Percentiles rank a stretch among this genome's conserved stretches.
phyloP scores from a whole-genome alignment of 2,329 filamentous ascomycete species.

The Coccinonectria pachysandricola region DNA sequence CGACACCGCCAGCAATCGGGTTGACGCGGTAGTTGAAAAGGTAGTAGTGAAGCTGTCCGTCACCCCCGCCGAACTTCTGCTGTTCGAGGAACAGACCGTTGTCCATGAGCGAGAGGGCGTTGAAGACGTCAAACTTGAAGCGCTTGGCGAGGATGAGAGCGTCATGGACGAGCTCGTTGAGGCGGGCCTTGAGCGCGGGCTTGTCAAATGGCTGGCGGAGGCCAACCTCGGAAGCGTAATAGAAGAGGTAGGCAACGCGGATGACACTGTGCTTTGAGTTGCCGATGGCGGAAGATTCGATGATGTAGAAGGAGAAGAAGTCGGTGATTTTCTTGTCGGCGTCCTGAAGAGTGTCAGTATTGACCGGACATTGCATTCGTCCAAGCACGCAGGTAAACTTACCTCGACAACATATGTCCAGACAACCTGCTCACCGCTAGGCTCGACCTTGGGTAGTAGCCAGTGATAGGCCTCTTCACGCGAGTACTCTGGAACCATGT shows the following conservation, averaged over 20 bases:
- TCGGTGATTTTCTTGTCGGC: conserved; percentile 77
- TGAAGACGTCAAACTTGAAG: conserved; percentile 86
- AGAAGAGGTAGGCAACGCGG: conserved; percentile 90
- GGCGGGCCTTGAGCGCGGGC: conserved; percentile 59
- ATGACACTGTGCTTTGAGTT: conserved; percentile 68
- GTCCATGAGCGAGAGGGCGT: conserved; percentile 85
- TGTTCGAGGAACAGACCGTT: conserved; percentile 89
- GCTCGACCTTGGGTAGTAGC: conserved; percentile 58
- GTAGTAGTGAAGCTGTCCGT: conserved; percentile 94
- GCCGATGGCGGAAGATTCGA: conserved; percentile 86
- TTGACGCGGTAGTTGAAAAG: conserved; percentile 92
- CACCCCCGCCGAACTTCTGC: conserved; percentile 88
- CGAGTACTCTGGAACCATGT: conserved; percentile 74
- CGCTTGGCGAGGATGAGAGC: conserved; percentile 80
- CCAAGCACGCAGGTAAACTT: too few relatives aligned
- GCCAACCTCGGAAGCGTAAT: conserved; percentile 80
- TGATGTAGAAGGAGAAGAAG: conserved; percentile 93
- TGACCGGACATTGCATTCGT: background rate
- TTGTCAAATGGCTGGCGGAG: conserved; percentile 48
- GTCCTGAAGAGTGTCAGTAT: conserved; percentile 31
- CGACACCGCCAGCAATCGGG: conserved; percentile 75
- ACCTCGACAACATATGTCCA: conserved; percentile 90
- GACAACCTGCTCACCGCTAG: conserved; percentile 64
- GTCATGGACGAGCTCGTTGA: conserved; percentile 75
- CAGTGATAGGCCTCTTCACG: conserved; percentile 79